Evolutionary conservation across 2,329 filamentous ascomycete genomes (phyloP).

Genomic region (Aspergillus pseudoterreus): DNA sequence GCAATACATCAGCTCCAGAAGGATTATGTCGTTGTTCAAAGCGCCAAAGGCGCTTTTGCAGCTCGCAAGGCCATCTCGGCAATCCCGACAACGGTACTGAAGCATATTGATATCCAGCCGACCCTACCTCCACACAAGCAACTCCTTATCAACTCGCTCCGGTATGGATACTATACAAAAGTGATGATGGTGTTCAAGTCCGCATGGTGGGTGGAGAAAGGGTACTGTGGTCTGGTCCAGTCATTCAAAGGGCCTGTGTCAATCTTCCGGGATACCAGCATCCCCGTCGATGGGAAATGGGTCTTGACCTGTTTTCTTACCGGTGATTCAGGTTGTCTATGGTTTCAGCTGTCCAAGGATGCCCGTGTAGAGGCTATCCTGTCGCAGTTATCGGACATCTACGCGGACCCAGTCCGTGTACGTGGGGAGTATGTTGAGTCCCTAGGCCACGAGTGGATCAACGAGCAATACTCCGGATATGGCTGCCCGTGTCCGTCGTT

Average conservation of each 20-base stretch:
- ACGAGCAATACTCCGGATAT: slow-evolving; percentile 35
- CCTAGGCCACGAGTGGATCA: slow-evolving; percentile 36
- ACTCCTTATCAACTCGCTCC: slow-evolving; percentile 31
- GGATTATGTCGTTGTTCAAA: not conserved
- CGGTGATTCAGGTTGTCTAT: slow-evolving; percentile 33
- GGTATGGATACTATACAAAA: slow-evolving; percentile 51
- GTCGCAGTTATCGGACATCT: slow-evolving; percentile 12
- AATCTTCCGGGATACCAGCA: slow-evolving; percentile 46
- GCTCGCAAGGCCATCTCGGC: slow-evolving; percentile 49
- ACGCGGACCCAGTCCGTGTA: slow-evolving; percentile 2
- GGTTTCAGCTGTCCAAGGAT: slow-evolving; percentile 17
- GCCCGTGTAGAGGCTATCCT: slow-evolving; percentile 9
- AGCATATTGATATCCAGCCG: slow-evolving; percentile 48
- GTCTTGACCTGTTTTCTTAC: slow-evolving; percentile 42
- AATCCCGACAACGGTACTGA: slow-evolving; percentile 46
- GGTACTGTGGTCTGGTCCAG: slow-evolving; percentile 46
- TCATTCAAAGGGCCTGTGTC: slow-evolving; percentile 46
- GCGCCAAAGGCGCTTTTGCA: slow-evolving; percentile 16
- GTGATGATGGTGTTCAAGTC: slow-evolving; percentile 43
- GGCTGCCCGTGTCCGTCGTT: slow-evolving; percentile 41
- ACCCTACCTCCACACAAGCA: slow-evolving; percentile 42
- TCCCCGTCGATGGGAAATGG: slow-evolving; percentile 18
- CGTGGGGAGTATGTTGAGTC: slow-evolving; percentile 25
- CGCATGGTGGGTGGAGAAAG: slow-evolving; percentile 46
- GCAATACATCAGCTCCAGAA: slow-evolving; percentile 4